Base-by-base conservation (phyloP, 208 protist genomes). In the Crithidia sp. region DNA sequence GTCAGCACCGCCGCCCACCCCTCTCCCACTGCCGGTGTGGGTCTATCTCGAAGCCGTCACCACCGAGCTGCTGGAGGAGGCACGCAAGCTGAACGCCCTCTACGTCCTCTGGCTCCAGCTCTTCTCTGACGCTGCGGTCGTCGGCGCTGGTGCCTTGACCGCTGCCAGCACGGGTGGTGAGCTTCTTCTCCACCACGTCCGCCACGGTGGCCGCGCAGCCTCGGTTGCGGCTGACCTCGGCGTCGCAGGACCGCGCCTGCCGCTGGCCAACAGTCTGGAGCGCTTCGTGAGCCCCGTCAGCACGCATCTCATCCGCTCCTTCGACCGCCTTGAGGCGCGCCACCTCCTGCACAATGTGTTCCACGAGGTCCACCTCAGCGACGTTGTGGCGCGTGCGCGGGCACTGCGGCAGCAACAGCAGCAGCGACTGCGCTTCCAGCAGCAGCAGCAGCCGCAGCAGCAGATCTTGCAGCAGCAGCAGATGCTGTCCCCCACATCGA, bases 271-370 rank as follows among this genome's bases (percentile, higher is more conserved):
- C 44, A 58, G 67, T 5, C 47, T 79, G 16, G 74, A 79, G 57
- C 73, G 71, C 39, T 79, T 69, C 12, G 67, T 74, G 13, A 40
- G 40, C 10, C 74, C 74, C 17, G 61, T 79, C 19, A 79, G 74
- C 61, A 36, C 13, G 19, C 63, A 79, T 44, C 67, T 79, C 14
- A 52, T 79, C 36, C 52, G 44, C 45, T 68, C 67, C 53, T 65
- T 79, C 36, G 74, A 79, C 54, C 67, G 70, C 36, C 36, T 79
- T 16, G 74, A 79, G 39, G 41, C 66, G 52, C 74, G 74, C 17
- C 74, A 79, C 43, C 59, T 79, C 19, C 66, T 79, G 74, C 52
- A 73, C 45, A 64, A 59, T n/a, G 67, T 74, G 13, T 74, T 79
- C 47, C 74, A 63, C 40, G 61, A 63, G 8, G 74, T 79, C 19